phyloP scores from a whole-genome alignment of 2,329 filamentous ascomycete species.

The Epichloe brachyelytri region DNA sequence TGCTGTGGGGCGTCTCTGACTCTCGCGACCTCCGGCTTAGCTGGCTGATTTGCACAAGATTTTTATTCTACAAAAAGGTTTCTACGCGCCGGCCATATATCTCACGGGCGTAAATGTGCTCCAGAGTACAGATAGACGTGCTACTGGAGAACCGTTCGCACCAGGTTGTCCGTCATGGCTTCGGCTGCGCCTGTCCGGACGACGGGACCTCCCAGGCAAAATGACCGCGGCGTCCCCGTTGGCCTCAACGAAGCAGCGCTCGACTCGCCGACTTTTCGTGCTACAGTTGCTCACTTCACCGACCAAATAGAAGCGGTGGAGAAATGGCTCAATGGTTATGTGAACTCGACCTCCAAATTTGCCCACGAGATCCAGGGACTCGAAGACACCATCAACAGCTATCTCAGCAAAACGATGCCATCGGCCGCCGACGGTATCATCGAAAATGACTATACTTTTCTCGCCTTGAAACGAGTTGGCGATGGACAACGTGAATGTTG shows the following conservation, averaged over 20 bases:
- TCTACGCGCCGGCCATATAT: neutral
- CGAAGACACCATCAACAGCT: constrained; percentile 66
- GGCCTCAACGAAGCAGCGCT: constrained; percentile 87
- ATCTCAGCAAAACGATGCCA: constrained; percentile 64
- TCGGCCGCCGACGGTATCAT: constrained; percentile 71
- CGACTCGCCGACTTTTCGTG: constrained; percentile 91
- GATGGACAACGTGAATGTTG: constrained; percentile 85
- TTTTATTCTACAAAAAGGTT: neutral
- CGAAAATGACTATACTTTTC: constrained; percentile 87
- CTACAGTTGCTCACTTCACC: constrained; percentile 70
- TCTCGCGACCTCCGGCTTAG: too few relatives aligned
- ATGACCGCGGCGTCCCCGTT: constrained; percentile 49
- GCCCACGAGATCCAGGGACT: constrained; percentile 55
- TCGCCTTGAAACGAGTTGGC: constrained; percentile 72
- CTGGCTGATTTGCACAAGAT: too few relatives aligned
- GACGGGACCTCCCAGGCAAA: constrained; percentile 7
- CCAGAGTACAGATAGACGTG: constrained; percentile 2
- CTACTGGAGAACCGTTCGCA: neutral
- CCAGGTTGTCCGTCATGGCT: constrained; percentile 9
- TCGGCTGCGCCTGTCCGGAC: constrained; percentile 6
- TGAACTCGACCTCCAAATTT: constrained; percentile 39
- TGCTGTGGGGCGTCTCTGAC: too few relatives aligned
- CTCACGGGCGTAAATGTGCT: neutral
- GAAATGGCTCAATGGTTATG: constrained; percentile 67
- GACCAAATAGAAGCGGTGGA: constrained; percentile 89